Conservation (phyloP, 768 basidiomycete genomes). For the Lanmaoa rubissima region DNA sequence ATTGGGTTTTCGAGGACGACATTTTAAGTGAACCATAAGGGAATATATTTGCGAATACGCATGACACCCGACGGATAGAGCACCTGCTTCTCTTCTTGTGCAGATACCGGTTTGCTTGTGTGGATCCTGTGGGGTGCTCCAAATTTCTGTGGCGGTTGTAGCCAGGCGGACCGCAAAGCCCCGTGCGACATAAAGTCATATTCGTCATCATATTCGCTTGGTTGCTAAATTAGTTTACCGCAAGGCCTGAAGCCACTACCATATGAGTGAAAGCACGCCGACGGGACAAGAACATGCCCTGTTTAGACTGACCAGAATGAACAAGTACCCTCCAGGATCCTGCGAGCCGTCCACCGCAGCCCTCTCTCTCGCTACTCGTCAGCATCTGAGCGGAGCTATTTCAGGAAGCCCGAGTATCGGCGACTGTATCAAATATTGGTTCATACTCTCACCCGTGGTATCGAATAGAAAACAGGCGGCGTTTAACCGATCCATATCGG, state of each 20-base stretch:
- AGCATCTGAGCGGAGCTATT: background rate
- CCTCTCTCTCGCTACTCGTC: background rate
- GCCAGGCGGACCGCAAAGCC: background rate
- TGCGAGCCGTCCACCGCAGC: background rate
- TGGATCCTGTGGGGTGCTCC: slow-evolving; percentile 4
- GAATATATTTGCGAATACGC: background rate
- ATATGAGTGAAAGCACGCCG: background rate
- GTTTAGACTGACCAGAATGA: background rate
- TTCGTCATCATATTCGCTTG: background rate
- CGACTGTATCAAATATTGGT: background rate
- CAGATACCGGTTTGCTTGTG: background rate
- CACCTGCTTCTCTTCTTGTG: background rate
- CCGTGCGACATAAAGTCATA: slow-evolving; percentile 1
- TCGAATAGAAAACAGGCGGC: slow-evolving; percentile 1
- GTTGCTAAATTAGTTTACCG: background rate
- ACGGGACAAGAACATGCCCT: background rate
- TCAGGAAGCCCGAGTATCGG: background rate
- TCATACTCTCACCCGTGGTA: background rate
- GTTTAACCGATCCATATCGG: slow-evolving; percentile 6
- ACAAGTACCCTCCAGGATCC: background rate
- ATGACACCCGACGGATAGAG: background rate
- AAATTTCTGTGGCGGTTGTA: slow-evolving; percentile 2
- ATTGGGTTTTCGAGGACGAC: background rate
- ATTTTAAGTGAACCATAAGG: background rate
- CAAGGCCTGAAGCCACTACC: background rate